Conservation (phyloP, 441 rosid species). For the Populus tomentosa region DNA sequence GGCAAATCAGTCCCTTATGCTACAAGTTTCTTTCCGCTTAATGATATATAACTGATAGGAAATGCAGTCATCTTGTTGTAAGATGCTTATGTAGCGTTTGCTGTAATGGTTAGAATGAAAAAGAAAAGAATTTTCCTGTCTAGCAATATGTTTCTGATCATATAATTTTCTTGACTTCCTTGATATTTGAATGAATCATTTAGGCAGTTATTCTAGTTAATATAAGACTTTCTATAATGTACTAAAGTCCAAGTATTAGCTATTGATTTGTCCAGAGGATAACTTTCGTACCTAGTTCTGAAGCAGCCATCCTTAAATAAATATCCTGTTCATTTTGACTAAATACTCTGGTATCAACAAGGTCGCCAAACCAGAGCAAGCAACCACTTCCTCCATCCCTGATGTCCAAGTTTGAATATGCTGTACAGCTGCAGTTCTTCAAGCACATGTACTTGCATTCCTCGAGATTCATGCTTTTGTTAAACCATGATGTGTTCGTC, state of each 20-base stretch:
- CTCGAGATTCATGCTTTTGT: slow-evolving; percentile 32
- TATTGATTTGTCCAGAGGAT: neutral
- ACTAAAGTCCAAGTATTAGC: neutral
- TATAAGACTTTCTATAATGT: neutral
- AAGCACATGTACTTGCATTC: slow-evolving; percentile 47
- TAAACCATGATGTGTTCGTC: slow-evolving; percentile 29
- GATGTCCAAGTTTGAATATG: neutral
- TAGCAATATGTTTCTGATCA: neutral
- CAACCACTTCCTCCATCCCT: too few relatives aligned
- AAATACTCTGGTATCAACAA: too few relatives aligned
- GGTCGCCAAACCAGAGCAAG: too few relatives aligned
- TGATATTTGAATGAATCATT: neutral
- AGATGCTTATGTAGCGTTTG: too few relatives aligned
- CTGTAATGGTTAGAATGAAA: too few relatives aligned
- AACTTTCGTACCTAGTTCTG: neutral
- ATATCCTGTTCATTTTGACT: too few relatives aligned
- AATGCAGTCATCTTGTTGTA: too few relatives aligned
- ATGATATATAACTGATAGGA: too few relatives aligned
- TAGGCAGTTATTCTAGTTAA: too few relatives aligned
- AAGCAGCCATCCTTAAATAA: too few relatives aligned
- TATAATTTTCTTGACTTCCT: neutral
- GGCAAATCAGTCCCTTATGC: neutral
- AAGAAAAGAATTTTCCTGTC: neutral
- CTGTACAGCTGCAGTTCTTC: slow-evolving; percentile 34
- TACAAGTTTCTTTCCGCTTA: neutral